These are phyloP conservation scores for Betula pendula DNA, from an alignment of 306 rosid species.

Conservation along the genomic window DNA sequence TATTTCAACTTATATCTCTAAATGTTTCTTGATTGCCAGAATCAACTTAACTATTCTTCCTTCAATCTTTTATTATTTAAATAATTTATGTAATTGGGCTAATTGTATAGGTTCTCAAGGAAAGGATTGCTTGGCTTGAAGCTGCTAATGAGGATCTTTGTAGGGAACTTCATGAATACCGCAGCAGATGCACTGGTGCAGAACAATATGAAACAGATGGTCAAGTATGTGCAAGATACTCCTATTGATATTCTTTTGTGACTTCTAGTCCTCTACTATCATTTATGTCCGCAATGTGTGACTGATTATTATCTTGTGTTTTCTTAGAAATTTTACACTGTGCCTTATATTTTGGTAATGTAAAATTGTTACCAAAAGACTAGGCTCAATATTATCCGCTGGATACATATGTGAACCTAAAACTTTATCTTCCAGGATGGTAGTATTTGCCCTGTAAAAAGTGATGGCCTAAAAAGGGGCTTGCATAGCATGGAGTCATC, in stretches of 20 bases:
- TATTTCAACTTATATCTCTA: conserved; percentile 9
- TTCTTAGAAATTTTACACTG: neutral
- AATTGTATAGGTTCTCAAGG: conserved; percentile 79
- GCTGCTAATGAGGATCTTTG: conserved; percentile 97
- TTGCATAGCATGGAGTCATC: conserved; percentile 62
- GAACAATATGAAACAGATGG: conserved; percentile 69
- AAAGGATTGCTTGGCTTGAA: conserved; percentile 95
- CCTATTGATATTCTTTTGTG: conserved; percentile 27
- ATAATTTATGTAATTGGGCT: conserved; percentile 19
- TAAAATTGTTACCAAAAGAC: conserved; percentile 13
- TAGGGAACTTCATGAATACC: conserved; percentile 91
- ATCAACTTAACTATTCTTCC: conserved; percentile 9
- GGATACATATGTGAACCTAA: conserved; percentile 26
- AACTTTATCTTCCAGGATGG: conserved; percentile 66
- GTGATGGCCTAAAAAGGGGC: conserved; percentile 87
- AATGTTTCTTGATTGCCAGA: conserved; percentile 3
- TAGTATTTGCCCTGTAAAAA: conserved; percentile 53
- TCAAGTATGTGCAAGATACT: conserved; percentile 54
- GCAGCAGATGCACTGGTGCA: conserved; percentile 65
- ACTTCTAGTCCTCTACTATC: conserved; percentile 7
- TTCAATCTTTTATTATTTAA: neutral
- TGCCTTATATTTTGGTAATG: conserved; percentile 4
- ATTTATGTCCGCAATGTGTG: conserved; percentile 14
- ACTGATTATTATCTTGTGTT: conserved; percentile 16
- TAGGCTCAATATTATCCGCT: conserved; percentile 22